Percentiles rank a stretch among this genome's conserved stretches.
These are phyloP conservation scores for Sarocladiaceae sp. DNA, from an alignment of 2,329 filamentous ascomycete genomes.

Conservation along the genomic window DNA sequence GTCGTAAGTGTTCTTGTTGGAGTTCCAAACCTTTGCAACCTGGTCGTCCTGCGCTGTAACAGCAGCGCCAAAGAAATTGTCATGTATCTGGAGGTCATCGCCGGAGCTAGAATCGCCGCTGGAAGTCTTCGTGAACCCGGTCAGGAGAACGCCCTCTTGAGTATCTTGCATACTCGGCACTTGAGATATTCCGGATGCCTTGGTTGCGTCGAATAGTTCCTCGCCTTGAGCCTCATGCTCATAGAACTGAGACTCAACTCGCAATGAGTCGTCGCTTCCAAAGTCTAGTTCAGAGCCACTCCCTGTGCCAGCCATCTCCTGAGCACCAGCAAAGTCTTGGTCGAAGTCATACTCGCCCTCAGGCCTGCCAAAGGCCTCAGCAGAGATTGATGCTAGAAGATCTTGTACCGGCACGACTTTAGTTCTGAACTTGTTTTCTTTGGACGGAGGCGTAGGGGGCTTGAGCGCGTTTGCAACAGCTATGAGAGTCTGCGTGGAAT, in stretches of 20 bases:
- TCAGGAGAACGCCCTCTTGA: slow-evolving; percentile 29
- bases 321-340: slow-evolving; percentile 52
- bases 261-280: slow-evolving; percentile 26
- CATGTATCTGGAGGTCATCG: slow-evolving; percentile 63
- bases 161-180: slow-evolving; percentile 28
- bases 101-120: slow-evolving; percentile 42
- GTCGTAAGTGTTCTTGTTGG: slow-evolving; percentile 67
- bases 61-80: slow-evolving; percentile 63
- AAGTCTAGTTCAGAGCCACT: slow-evolving; percentile 25
- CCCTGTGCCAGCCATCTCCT: slow-evolving; percentile 40
- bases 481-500: slow-evolving; percentile 91
- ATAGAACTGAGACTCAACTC: slow-evolving; percentile 41
- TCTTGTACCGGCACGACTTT: slow-evolving; percentile 81
- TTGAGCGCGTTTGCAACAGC: slow-evolving; percentile 70
- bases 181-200: slow-evolving; percentile 22
- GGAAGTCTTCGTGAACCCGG: slow-evolving; percentile 18
- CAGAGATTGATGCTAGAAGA: slow-evolving; percentile 83
- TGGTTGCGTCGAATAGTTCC: slow-evolving; percentile 42
- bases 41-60: slow-evolving; percentile 50
- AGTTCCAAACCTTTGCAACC: slow-evolving; percentile 75
- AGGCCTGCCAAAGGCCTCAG: slow-evolving; percentile 67
- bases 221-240: slow-evolving; percentile 36
- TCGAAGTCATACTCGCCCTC: slow-evolving; percentile 58
- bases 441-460: slow-evolving; percentile 77
- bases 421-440: slow-evolving; percentile 79